Evolutionary conservation across 208 protist genomes (phyloP).

Genomic region (Trypanosoma conorhini): DNA sequence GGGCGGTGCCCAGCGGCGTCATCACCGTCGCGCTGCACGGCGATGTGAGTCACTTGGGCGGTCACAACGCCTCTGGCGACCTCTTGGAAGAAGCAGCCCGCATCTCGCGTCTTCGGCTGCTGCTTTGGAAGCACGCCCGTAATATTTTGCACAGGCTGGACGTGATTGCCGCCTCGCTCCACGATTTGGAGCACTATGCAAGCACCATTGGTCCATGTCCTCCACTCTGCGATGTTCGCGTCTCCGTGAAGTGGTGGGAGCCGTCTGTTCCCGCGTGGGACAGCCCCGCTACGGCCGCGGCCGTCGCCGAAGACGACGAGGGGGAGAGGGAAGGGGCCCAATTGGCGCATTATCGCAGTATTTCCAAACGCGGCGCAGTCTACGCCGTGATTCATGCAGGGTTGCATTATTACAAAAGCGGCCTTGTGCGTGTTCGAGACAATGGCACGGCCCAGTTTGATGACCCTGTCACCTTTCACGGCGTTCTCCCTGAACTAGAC

Average conservation of each 20-base stretch:
- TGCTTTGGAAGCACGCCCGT: conserved; percentile 27
- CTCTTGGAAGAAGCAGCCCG: not conserved
- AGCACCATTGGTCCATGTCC: conserved; percentile 12
- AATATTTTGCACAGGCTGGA: conserved; percentile 33
- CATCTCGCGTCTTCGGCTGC: conserved; percentile 6
- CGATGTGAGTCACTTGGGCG: conserved; percentile 27
- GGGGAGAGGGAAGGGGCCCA: not conserved
- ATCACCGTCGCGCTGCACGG: conserved; percentile 14
- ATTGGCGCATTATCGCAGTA: not conserved
- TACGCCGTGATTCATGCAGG: conserved; percentile 28
- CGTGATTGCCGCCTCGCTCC: conserved; percentile 17
- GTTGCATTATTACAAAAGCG: conserved; percentile 22
- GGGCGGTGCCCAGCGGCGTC: conserved; percentile 24
- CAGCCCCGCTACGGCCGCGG: not conserved
- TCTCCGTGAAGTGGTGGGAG: conserved; percentile 26
- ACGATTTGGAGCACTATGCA: conserved; percentile 12
- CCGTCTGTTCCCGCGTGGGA: conserved; percentile 14
- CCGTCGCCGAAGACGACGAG: not conserved
- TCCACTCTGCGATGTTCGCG: conserved; percentile 11
- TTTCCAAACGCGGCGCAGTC: not conserved
- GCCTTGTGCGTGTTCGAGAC: not conserved
- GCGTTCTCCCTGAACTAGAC: conserved; percentile 22
- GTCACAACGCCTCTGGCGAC: conserved; percentile 36
- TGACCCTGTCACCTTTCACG: conserved; percentile 11
- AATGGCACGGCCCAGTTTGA: conserved; percentile 15